These are phyloP conservation scores for Rhytidiadelphus loreus DNA, from an alignment of 225 moss, liverwort and hornwort species.

Conservation along the genomic window DNA sequence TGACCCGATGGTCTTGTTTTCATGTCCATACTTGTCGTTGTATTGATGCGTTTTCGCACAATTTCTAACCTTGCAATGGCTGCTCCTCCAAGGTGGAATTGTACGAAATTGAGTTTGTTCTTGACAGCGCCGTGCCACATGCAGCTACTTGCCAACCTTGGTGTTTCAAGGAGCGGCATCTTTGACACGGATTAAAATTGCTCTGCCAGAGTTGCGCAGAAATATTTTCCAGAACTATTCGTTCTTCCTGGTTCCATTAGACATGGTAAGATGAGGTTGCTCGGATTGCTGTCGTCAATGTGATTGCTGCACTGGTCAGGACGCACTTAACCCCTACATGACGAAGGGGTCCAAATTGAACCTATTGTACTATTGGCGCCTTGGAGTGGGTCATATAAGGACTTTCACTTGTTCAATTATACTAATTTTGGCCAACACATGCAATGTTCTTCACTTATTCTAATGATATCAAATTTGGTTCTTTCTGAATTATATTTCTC, in stretches of 20 bases:
- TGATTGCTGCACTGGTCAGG: not conserved
- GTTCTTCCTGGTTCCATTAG: slow-evolving; percentile 24
- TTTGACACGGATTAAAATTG: slow-evolving; percentile 28
- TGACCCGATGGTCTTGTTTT: not conserved
- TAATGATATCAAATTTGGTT: not conserved
- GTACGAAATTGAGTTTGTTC: not conserved
- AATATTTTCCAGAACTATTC: slow-evolving; percentile 16
- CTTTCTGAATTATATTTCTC: not conserved
- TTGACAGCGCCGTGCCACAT: slow-evolving; percentile 9
- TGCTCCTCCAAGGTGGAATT: not conserved
- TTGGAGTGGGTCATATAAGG: not conserved
- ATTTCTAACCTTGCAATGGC: not conserved
- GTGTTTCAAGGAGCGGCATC: slow-evolving; percentile 26
- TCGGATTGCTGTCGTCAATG: not conserved
- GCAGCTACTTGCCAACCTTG: slow-evolving; percentile 48
- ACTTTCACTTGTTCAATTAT: not conserved
- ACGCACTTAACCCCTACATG: not conserved
- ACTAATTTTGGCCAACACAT: not conserved
- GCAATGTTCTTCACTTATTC: not conserved
- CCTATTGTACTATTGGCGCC: not conserved
- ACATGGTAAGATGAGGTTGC: slow-evolving; percentile 16
- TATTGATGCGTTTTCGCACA: not conserved
- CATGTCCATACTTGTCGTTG: not conserved
- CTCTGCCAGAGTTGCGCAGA: slow-evolving; percentile 32
- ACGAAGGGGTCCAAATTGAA: not conserved